Base-by-base conservation (phyloP, 2,329 filamentous ascomycete species). In the Podosphaera aphanis region DNA sequence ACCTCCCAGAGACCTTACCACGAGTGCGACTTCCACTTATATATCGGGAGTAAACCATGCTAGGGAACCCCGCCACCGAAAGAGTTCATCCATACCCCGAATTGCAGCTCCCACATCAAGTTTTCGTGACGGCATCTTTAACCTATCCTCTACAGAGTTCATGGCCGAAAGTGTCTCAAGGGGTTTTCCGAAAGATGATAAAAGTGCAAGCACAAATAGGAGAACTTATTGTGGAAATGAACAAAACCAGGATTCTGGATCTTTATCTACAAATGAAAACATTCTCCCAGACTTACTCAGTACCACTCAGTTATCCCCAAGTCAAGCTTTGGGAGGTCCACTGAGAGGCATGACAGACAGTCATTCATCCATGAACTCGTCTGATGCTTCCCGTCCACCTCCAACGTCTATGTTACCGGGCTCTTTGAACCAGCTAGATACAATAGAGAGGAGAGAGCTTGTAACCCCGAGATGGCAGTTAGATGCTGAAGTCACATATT, bases 381-480 rank as follows among this genome's bases (percentile, higher is more conserved):
- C 21, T 42, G 13, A 25, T 8, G 21, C 21, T 16, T 42, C 2
- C 1, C 39, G n/a, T 21, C 23, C 10, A 44, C 6, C 33, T 19
- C 42, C 31, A 20, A 16, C 19, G 15, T 11, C 18, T 20, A 27
- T 44, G 19, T 16, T 43, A 33, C n/a, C 33, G 18, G 5, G 43
- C 25, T n/a, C 10, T 35, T 42, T 27, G 43, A 16, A 15, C 15
- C 46, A 45, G 16, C 25, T 15, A 21, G 23, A 33, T n/a, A 42
- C n/a, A 29, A 23, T 27, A 33, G 44, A 47, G 42, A 51, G 36
- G 36, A 56, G 52, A 38, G 66, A 70, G 18, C 64, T 80, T 50
- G 62, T 70, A 16, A 63, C 85, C 36, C 85, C 86, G 1, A 68
- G 69, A 47, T 95, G 88, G 88, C 86, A 94, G 63, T 81, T 85